A percentile compares a stretch with the other conserved stretches of the same genome.
These are phyloP conservation scores for Lathyrus aphaca DNA, from an alignment of 306 rosid species.

Conservation along the genomic window DNA sequence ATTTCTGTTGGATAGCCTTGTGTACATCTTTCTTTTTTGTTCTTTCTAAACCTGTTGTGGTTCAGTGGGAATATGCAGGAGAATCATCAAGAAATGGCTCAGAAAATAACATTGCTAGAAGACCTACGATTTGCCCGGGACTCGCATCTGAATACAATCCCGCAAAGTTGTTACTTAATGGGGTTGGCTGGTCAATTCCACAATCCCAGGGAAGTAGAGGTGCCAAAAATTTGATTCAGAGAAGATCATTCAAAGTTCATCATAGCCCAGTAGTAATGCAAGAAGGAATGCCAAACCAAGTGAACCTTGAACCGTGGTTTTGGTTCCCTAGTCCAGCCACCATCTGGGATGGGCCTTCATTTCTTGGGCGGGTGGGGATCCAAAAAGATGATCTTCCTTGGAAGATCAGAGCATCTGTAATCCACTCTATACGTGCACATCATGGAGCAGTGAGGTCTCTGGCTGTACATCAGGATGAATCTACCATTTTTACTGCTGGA, in stretches of 20 bases:
- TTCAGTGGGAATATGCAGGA: slow-evolving; percentile 95
- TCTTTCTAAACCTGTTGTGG: slow-evolving; percentile 54
- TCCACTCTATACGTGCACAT: slow-evolving; percentile 87
- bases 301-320: slow-evolving; percentile 89
- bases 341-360: slow-evolving; percentile 94
- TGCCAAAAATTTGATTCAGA: slow-evolving; percentile 71
- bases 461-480: slow-evolving; percentile 84
- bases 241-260: slow-evolving; percentile 49
- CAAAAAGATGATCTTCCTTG: slow-evolving; percentile 92
- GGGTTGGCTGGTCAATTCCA: slow-evolving; percentile 99
- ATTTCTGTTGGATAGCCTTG: slow-evolving; percentile 26
- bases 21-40: slow-evolving; percentile 32
- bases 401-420: slow-evolving; percentile 93
- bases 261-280: slow-evolving; percentile 57
- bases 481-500: slow-evolving; percentile 85
- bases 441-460: slow-evolving; percentile 89
- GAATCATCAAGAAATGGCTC: slow-evolving; percentile 68
- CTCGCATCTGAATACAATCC: slow-evolving; percentile 80
- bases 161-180: slow-evolving; percentile 87
- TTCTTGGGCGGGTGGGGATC: slow-evolving; percentile 85
- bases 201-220: slow-evolving; percentile 89
- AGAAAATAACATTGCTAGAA: slow-evolving; percentile 58
- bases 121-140: slow-evolving; percentile 54
- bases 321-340: slow-evolving; percentile 92
- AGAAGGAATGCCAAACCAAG: slow-evolving; percentile 55